phyloP scores from a whole-genome alignment of 805 yeast genomes.

The Hanseniaspora nectarophila region DNA sequence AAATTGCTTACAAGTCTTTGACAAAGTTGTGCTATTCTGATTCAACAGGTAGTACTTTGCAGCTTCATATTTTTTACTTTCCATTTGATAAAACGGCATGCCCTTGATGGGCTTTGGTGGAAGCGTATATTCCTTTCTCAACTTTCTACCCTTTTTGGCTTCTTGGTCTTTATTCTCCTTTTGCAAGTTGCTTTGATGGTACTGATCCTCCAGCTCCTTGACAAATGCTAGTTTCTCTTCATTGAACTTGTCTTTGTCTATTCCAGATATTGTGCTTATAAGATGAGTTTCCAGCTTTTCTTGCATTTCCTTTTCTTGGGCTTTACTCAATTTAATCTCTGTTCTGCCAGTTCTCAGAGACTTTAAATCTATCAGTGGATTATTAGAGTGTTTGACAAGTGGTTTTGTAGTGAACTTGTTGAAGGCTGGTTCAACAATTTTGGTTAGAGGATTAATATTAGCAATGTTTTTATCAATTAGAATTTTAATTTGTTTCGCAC shows the following conservation, averaged over 20 bases:
- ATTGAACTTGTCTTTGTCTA: neutral
- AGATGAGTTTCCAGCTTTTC: neutral
- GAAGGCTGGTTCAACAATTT: slow-evolving; percentile 12
- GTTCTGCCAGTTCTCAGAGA: neutral
- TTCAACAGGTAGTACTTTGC: slow-evolving; percentile 14
- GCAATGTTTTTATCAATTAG: slow-evolving; percentile 9
- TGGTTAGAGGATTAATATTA: slow-evolving; percentile 6
- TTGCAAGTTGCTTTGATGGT: neutral
- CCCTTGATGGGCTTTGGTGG: slow-evolving; percentile 14
- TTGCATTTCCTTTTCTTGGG: neutral
- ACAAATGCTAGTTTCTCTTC: slow-evolving; percentile 3
- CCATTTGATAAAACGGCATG: slow-evolving; percentile 2
- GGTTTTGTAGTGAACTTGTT: neutral
- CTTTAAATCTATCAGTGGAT: neutral
- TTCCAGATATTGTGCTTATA: neutral
- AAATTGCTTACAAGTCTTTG: slow-evolving; percentile 7
- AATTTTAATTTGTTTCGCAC: neutral
- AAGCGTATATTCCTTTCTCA: slow-evolving; percentile 15
- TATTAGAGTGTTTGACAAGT: neutral
- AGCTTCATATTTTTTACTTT: slow-evolving; percentile 14
- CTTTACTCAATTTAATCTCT: neutral
- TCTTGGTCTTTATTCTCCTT: neutral
- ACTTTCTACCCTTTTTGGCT: slow-evolving; percentile 14
- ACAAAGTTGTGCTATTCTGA: slow-evolving; percentile 10
- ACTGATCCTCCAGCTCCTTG: slow-evolving; percentile 4